Evolutionary conservation across 805 yeast genomes (phyloP), one percentile per base, ranked within the genome.

Genomic region (Wickerhamiella australiensis): DNA sequence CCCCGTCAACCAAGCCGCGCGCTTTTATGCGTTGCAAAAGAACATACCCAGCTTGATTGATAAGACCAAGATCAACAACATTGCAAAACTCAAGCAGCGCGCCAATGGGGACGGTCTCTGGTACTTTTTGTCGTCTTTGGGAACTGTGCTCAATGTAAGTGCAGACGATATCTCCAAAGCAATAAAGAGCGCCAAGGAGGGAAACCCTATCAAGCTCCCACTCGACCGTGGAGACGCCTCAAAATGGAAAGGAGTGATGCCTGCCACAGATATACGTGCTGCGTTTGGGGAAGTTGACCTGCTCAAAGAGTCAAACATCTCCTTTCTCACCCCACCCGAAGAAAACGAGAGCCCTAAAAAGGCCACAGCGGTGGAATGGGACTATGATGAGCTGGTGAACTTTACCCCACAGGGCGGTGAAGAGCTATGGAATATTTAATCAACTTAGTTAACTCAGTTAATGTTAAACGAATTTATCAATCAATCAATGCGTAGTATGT

Each of bases 71-170:
- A 46, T 53, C 18, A 58, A 53, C 20, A 59, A 56, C 43, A 52
- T 57, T 2, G 53, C 47, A 11, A 55, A 54, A 50, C 59, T 61
- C 51, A 54, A 56, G 45, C 61, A 57, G 51, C 52, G 64, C 35
- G 56, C 66, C 1, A 49, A 57, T 13, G 51, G 60, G n/a, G 62
- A 63, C 37, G 63, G 66, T 3, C 44, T 59, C 37, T 57, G 58
- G 26, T 65, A 57, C 52, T 60, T 63, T 47, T 47, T 64, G 29
- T 54, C 67, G 4, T 56, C 62, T 18, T 57, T 65, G 25, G 67
- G 65, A 3, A 63, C 66, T 15, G 63, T 62, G 8, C 54, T 65
- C 45, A 65, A 63, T 47, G 60, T 62, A 12, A 47, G 61, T 5
- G 61, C 63, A 9, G 63, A 61, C 20, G 67, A 62, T 33, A 54